Base-by-base conservation (phyloP, 1,284 basidiomycete genomes). In the Polyporus tsugae region DNA sequence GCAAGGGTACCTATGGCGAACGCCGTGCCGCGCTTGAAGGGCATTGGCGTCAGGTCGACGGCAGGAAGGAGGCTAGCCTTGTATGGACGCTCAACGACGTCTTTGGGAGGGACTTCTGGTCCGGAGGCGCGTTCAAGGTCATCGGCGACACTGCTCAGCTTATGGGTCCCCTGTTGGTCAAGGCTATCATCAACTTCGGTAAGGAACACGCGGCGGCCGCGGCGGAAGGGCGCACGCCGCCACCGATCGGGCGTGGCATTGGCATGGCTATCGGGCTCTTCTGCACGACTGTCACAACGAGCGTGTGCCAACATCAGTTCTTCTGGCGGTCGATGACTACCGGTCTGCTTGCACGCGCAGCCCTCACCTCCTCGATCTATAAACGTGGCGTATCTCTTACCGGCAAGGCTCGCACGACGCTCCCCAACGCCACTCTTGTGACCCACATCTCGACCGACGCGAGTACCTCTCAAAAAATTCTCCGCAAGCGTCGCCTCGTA, bases 251-350 rank as follows among this genome's bases (percentile, higher is more conserved):
- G 0, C 80, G 84, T 4, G 93, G 93, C 0, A 82, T 94, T 36
- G 92, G 85, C 2, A 88, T 94, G 85, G 89, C 91, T 0, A 80
- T 94, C 62, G 92, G 91, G 0, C 82, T 95, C 2, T 91, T 92
- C 78, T 82, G 82, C 62, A 79, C 94, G 36, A 89, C 89, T 1
- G 80, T 93, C 66, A 76, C 84, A 17, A 80, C 88, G 1, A 89
- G 86, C 64, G 77, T 92, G 22, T 85, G 84, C 70, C 87, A 89
- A 69, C 89, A 92, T 75, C 90, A 92, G 84, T 94, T 92, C 80
- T 94, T 94, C 83, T 94, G 90, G 87, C 85, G 90, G 38, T 89
- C 90, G 1, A 92, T 92, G 90, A 82, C 84, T 13, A 88, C 88
- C 0, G 93, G 93, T 41, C 87, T 93, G 4, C 82, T 95, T 36